Conservation (phyloP, 2,329 filamentous ascomycete species). For the Neocatenulostroma microsporum region DNA sequence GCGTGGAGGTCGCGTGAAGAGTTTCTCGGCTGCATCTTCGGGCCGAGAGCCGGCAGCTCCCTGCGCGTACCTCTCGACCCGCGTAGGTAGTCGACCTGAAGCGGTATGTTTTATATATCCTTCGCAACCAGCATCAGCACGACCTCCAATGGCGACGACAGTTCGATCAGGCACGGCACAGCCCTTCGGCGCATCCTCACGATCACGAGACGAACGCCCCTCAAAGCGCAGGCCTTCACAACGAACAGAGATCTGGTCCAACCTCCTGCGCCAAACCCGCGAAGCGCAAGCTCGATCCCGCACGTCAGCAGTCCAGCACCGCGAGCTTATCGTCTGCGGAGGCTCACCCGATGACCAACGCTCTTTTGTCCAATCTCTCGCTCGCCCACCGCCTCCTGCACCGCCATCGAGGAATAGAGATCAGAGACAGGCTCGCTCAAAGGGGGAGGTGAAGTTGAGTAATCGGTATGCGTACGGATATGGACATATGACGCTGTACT, state of each 20-base stretch:
- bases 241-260: slow-evolving; percentile 28
- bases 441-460: slow-evolving; percentile 26
- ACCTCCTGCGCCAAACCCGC: slow-evolving; percentile 27
- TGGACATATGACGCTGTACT: slow-evolving; percentile 27
- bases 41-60: too few relatives aligned
- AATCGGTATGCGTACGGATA: slow-evolving; percentile 30
- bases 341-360: slow-evolving; percentile 26
- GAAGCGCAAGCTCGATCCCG: slow-evolving; percentile 29
- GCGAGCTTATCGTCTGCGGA: slow-evolving; percentile 25
- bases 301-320: slow-evolving; percentile 25
- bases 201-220: slow-evolving; percentile 4
- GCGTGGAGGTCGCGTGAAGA: too few relatives aligned
- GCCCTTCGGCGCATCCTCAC: neutral
- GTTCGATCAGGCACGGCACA: too few relatives aligned
- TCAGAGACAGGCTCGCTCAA: slow-evolving; percentile 12
- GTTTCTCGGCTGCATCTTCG: too few relatives aligned
- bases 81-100: too few relatives aligned
- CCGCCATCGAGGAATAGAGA: slow-evolving; percentile 20
- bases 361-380: slow-evolving; percentile 20
- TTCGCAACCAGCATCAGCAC: too few relatives aligned
- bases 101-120: too few relatives aligned
- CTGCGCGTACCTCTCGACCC: too few relatives aligned
- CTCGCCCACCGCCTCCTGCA: slow-evolving; percentile 23
- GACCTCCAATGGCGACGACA: too few relatives aligned
- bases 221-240: slow-evolving; percentile 18